A percentile compares a stretch with the other conserved stretches of the same genome.
Evolutionary conservation across 306 rosid genomes (phyloP).

Genomic region (Medicago truncatula): DNA sequence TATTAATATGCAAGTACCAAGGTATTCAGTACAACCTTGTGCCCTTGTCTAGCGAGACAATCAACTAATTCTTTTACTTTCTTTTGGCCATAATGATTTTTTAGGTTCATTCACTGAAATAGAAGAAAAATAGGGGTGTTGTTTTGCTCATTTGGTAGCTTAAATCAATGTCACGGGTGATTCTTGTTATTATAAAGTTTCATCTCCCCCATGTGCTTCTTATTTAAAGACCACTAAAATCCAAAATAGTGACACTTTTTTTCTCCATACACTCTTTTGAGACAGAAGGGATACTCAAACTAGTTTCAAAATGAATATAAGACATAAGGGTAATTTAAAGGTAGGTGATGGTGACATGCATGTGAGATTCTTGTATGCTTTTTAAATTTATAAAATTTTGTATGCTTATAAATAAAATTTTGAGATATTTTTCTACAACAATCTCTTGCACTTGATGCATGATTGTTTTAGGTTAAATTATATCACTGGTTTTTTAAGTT

Average conservation of each 20-base stretch:
- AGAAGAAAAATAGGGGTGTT: conserved; percentile 22
- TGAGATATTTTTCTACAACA: no score
- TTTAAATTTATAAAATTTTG: not conserved
- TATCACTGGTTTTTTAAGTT: no score
- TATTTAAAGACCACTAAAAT: conserved; percentile 27
- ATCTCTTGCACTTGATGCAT: no score
- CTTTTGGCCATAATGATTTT: conserved; percentile 32
- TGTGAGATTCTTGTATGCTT: conserved; percentile 8
- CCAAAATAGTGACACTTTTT: conserved; percentile 29
- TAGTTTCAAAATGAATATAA: conserved; percentile 28
- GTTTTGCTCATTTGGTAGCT: conserved; percentile 19
- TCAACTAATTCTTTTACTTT: conserved; percentile 3
- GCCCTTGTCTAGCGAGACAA: conserved; percentile 24
- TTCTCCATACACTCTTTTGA: not conserved
- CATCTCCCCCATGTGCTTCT: conserved; percentile 28
- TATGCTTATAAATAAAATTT: no score
- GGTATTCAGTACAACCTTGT: conserved; percentile 33
- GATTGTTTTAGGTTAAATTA: no score
- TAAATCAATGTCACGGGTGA: conserved; percentile 33
- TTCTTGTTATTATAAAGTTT: conserved; percentile 15
- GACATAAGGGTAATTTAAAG: conserved; percentile 44
- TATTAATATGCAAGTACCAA: conserved; percentile 39
- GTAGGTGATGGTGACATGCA: conserved; percentile 29
- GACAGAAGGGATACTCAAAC: conserved; percentile 40
- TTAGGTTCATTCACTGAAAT: conserved; percentile 32